These are phyloP conservation scores for Niebla homalea DNA, from an alignment of 495 filamentous ascomycete species.

Conservation along the genomic window DNA sequence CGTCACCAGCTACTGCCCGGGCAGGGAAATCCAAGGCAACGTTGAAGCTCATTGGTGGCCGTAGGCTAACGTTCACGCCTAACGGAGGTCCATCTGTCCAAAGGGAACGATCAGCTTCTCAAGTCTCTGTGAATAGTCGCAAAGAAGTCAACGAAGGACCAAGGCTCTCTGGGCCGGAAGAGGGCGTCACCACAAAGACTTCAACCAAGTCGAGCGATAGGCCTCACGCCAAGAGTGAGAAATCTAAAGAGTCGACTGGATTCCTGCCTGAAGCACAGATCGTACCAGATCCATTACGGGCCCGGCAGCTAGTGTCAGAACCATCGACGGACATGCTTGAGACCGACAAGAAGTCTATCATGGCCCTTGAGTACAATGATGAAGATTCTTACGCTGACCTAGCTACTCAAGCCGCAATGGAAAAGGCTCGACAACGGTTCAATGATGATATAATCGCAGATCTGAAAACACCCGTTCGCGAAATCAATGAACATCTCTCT, in stretches of 20 bases:
- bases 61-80: neutral
- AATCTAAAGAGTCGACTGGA: neutral
- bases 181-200: neutral
- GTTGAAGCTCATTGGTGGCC: neutral
- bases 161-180: neutral
- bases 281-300: neutral
- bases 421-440: slow-evolving; percentile 34
- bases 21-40: neutral
- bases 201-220: neutral
- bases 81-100: neutral
- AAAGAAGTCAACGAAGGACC: neutral
- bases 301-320: slow-evolving; percentile 6
- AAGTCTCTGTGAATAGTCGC: neutral
- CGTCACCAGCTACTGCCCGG: neutral
- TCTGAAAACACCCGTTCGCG: neutral
- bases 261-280: slow-evolving; percentile 14
- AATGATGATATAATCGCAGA: slow-evolving; percentile 24
- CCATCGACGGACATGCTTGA: slow-evolving; percentile 16
- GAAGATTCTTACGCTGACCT: slow-evolving; percentile 26
- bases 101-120: neutral
- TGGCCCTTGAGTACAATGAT: slow-evolving; percentile 9
- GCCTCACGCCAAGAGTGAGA: neutral
- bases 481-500: neutral
- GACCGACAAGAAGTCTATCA: slow-evolving; percentile 9
- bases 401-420: slow-evolving; percentile 37